Conservation (phyloP, 768 basidiomycete species). For the Tephrocybe sp. region DNA sequence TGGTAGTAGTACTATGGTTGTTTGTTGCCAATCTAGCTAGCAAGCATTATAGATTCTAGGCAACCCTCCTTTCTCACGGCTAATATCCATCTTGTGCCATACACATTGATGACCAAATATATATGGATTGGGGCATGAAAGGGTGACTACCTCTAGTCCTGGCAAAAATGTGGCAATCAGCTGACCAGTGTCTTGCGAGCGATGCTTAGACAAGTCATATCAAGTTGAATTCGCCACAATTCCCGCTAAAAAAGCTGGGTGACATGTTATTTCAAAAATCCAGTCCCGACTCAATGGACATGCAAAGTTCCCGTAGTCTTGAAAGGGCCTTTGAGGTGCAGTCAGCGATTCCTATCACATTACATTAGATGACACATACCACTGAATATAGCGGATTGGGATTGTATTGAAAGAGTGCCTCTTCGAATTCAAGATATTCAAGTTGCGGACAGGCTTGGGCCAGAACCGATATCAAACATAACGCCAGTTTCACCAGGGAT, state of each 20-base stretch:
- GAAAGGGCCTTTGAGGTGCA: not conserved
- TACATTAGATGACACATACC: not conserved
- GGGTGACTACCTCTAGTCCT: not conserved
- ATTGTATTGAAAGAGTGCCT: conserved; percentile 1
- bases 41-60: no score
- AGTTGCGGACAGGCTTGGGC: conserved; percentile 3
- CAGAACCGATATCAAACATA: not conserved
- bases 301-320: not conserved
- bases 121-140: not conserved
- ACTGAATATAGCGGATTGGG: not conserved
- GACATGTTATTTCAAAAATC: not conserved
- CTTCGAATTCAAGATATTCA: conserved; percentile 1
- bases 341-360: not conserved
- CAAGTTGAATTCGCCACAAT: no score
- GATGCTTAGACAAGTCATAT: no score
- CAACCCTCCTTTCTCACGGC: not conserved
- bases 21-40: no score
- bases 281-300: not conserved
- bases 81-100: conserved; percentile 1
- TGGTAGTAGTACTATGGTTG: no score
- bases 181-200: not conserved
- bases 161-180: not conserved
- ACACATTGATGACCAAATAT: not conserved
- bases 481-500: not conserved
- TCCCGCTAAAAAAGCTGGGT: not conserved